Evolutionary conservation across 1,139 yeast genomes (phyloP).

Genomic region (Candida buenavistaensis): DNA sequence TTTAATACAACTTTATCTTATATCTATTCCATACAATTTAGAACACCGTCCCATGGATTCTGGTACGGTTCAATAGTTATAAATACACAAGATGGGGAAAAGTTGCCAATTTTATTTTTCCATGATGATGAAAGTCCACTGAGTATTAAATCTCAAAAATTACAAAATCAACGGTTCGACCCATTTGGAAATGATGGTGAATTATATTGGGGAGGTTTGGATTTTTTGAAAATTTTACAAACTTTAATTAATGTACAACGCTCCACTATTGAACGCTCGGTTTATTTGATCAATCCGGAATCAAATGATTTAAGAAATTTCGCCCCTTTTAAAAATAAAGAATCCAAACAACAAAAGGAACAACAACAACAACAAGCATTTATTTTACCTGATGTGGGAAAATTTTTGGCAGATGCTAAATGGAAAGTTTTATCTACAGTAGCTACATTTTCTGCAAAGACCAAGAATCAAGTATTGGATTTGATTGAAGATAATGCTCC

Average conservation of each 20-base stretch:
- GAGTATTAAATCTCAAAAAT: slow-evolving; percentile 59
- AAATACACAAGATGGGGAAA: slow-evolving; percentile 68
- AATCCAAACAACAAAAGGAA: slow-evolving; percentile 17
- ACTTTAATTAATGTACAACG: slow-evolving; percentile 61
- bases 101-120: slow-evolving; percentile 80
- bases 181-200: slow-evolving; percentile 68
- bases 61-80: slow-evolving; percentile 88
- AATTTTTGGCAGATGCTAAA: slow-evolving; percentile 64
- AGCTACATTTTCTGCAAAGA: slow-evolving; percentile 75
- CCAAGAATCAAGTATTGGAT: slow-evolving; percentile 59
- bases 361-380: slow-evolving; percentile 18
- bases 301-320: slow-evolving; percentile 76
- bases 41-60: slow-evolving; percentile 83
- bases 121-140: slow-evolving; percentile 88
- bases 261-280: slow-evolving; percentile 70
- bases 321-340: slow-evolving; percentile 49
- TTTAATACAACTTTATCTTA: slow-evolving; percentile 61
- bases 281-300: slow-evolving; percentile 78
- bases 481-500: slow-evolving; percentile 70
- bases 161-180: slow-evolving; percentile 65
- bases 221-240: slow-evolving; percentile 59
- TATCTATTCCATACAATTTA: slow-evolving; percentile 75
- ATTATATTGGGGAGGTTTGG: slow-evolving; percentile 90
- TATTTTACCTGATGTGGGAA: slow-evolving; percentile 42
- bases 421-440: slow-evolving; percentile 87